Evolutionary conservation across 2,329 filamentous ascomycete genomes (phyloP).

Genomic region (Cercospora citrullina): DNA sequence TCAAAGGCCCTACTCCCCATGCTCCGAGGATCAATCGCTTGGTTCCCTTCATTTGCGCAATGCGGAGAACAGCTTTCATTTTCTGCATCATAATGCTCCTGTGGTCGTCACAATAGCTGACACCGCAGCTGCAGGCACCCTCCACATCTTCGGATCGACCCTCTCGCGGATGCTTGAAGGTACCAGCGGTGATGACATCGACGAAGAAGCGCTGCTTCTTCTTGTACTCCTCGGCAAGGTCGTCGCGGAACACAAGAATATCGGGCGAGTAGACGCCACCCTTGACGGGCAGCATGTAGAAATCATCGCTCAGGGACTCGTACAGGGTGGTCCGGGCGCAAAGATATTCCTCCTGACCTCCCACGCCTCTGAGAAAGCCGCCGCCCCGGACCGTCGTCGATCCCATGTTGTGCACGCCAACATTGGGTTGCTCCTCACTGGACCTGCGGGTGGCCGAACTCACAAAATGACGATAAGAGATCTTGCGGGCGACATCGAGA

Average conservation of each 20-base stretch:
- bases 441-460: conserved; percentile 24
- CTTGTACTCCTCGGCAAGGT: conserved; percentile 43
- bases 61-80: conserved; percentile 59
- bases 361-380: conserved; percentile 60
- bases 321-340: conserved; percentile 62
- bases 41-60: conserved; percentile 50
- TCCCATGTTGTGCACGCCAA: conserved; percentile 64
- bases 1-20: conserved; percentile 66
- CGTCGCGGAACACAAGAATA: conserved; percentile 58
- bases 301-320: conserved; percentile 58
- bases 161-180: conserved; percentile 59
- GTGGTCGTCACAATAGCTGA: conserved; percentile 52
- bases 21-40: conserved; percentile 60
- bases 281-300: conserved; percentile 61
- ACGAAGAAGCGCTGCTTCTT: conserved; percentile 59
- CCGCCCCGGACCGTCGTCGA: conserved; percentile 62
- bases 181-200: conserved; percentile 59
- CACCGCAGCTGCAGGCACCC: conserved; percentile 36
- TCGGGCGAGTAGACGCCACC: conserved; percentile 59
- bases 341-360: conserved; percentile 62
- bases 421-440: conserved; percentile 40
- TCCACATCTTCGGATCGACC: conserved; percentile 37
- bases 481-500: conserved; percentile 51
- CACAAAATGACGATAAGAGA: conserved; percentile 30
- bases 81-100: conserved; percentile 54